These are phyloP conservation scores for Globisporangium orthogonon DNA, from an alignment of 352 stramenopile genomes.

Conservation along the genomic window DNA sequence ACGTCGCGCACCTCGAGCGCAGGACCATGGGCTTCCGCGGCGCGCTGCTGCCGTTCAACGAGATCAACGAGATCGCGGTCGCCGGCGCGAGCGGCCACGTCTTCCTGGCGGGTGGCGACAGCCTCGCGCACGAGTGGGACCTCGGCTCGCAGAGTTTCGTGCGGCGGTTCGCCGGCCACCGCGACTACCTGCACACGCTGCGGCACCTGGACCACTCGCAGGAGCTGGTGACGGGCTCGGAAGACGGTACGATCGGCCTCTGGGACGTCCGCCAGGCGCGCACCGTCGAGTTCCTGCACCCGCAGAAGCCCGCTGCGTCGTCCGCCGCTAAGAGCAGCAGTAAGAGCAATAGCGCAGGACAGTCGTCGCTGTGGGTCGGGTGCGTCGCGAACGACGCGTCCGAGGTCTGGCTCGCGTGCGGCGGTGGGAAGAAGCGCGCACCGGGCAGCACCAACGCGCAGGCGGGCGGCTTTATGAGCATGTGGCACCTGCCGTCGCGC, in stretches of 20 bases:
- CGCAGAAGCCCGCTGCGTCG: constrained; percentile 15
- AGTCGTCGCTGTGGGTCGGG: constrained; percentile 38
- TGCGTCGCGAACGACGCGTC: constrained; percentile 58
- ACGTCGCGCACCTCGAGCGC: constrained; percentile 49
- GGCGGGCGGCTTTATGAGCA: constrained; percentile 43
- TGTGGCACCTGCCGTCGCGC: constrained; percentile 76
- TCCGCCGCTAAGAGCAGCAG: not conserved
- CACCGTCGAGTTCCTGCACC: constrained; percentile 49
- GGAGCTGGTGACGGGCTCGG: constrained; percentile 62
- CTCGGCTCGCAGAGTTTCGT: constrained; percentile 42
- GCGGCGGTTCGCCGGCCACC: constrained; percentile 43
- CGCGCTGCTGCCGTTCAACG: constrained; percentile 46
- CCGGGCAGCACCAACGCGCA: constrained; percentile 17
- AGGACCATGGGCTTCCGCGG: constrained; percentile 50
- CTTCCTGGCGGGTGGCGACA: constrained; percentile 63
- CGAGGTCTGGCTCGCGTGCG: constrained; percentile 64
- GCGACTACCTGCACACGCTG: constrained; percentile 61
- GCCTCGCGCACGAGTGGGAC: constrained; percentile 57
- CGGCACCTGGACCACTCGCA: constrained; percentile 59
- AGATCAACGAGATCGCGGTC: constrained; percentile 64
- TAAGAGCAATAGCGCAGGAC: constrained; percentile 6
- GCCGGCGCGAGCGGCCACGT: constrained; percentile 18
- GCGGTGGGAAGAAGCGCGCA: constrained; percentile 36
- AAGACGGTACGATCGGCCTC: constrained; percentile 67
- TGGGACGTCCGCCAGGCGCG: constrained; percentile 56